These are phyloP conservation scores for Taphrina pruni DNA, from an alignment of 1,139 yeast species.

Conservation along the genomic window DNA sequence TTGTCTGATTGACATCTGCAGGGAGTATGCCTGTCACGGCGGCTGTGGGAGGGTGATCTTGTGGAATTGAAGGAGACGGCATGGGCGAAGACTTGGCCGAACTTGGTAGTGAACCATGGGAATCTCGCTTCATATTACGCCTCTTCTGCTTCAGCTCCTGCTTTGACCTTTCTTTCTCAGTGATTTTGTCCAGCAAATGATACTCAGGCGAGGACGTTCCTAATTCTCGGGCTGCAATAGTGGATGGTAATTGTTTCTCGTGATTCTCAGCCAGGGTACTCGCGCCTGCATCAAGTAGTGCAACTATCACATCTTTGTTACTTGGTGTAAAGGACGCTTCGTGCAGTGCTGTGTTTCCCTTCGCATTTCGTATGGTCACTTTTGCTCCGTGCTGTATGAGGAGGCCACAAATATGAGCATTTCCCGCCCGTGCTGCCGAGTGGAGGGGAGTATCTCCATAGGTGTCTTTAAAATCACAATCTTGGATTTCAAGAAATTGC, in stretches of 20 bases:
- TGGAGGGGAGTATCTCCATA: conserved; percentile 36
- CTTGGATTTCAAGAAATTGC: conserved; percentile 35
- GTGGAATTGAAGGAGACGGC: conserved; percentile 3
- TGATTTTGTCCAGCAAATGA: conserved; percentile 1
- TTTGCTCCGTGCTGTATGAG: conserved; percentile 23
- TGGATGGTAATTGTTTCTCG: conserved; percentile 12
- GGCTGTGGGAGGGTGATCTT: background rate
- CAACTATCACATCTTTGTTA: conserved; percentile 29
- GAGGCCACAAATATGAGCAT: conserved; percentile 34
- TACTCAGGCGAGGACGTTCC: conserved; percentile 6
- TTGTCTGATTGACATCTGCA: background rate
- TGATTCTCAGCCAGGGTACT: conserved; percentile 11
- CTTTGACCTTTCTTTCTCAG: conserved; percentile 15
- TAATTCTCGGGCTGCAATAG: conserved; percentile 4
- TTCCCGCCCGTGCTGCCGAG: conserved; percentile 31
- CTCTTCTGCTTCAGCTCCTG: conserved; percentile 4
- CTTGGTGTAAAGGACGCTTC: conserved; percentile 20
- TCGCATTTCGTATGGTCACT: conserved; percentile 26
- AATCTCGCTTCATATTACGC: conserved; percentile 11
- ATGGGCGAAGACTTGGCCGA: conserved; percentile 9
- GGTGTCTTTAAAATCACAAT: conserved; percentile 30
- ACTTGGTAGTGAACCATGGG: background rate
- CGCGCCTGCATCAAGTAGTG: conserved; percentile 37
- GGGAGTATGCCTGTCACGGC: no score
- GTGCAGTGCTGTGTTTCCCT: conserved; percentile 31